Base-by-base conservation (phyloP, 306 rosid genomes). In the Crataegus laevigata region DNA sequence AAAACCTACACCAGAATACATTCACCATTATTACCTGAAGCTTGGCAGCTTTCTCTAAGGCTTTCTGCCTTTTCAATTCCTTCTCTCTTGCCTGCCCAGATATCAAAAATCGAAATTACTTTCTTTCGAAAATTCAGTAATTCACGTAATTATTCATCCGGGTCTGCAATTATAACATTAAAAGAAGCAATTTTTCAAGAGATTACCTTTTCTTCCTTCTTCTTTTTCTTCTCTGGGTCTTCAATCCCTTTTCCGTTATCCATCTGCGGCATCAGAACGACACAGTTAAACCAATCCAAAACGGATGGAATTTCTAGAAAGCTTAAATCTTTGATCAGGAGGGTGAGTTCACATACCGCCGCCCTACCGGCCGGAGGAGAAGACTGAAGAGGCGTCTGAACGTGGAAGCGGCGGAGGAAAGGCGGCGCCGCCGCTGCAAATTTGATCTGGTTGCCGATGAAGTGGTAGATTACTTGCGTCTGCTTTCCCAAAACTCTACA, bases 201-300 rank as follows among this genome's bases (percentile, higher is more conserved):
- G 2, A 34, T 7, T 42, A 89, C 97, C 99, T 94, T 94, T 72
- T 92, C 97, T 54, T 92, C 93, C 82, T 94, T 94, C 78, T 92
- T 94, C 89, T 87, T 94, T 72, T 92, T 94, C 88, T 87, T 92
- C 84, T 94, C 98, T 0, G 92, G 98, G 78, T 94, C 98, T 77
- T 91, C 94, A 58, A 85, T 59, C 52, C 70, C 80, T 8, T 77
- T 29, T 51, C 70, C 82, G 11, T 77, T 29, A 29, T 82, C 77
- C 81, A 83, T 80, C 81, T 87, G 79, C 5, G 47, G 47, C 59
- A 81, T 38, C 11, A 43, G 45, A 69, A 17, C 21, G 30, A 47
- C 10, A 60, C 42, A 11, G 25, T 73, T 24, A 21, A 58, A 59
- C 40, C 57, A 30, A 30, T 58, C 12, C 29, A 26, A 25, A 59